Conservation (phyloP, 2,329 filamentous ascomycete species). For the Trichoderma koningiopsis region DNA sequence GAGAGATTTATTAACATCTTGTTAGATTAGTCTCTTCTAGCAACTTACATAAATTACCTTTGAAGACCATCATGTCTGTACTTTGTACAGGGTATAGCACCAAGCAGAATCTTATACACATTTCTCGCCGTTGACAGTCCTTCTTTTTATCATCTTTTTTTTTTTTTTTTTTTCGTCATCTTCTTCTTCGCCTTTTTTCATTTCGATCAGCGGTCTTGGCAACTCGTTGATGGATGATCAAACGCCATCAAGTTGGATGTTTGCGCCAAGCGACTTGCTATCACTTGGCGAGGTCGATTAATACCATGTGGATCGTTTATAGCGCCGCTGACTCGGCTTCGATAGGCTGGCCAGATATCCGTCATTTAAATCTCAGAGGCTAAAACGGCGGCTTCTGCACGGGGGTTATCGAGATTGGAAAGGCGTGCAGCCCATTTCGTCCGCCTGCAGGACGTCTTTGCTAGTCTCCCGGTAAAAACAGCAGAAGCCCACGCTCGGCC, state of each 20-base stretch:
- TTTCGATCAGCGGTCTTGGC: background rate
- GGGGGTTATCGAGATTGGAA: constrained; percentile 14
- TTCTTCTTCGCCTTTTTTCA: background rate
- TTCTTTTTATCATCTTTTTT: background rate
- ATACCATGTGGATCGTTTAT: constrained; percentile 15
- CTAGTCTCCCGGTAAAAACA: constrained; percentile 7
- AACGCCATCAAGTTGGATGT: background rate
- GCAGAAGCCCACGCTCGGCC: background rate
- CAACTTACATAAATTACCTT: background rate
- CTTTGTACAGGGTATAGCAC: background rate
- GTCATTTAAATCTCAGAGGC: constrained; percentile 14
- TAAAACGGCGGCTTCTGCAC: background rate
- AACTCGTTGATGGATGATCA: background rate
- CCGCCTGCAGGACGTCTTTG: constrained; percentile 14
- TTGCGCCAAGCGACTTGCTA: background rate
- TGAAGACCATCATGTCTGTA: background rate
- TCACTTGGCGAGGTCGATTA: background rate
- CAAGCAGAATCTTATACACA: background rate
- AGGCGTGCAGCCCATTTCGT: constrained; percentile 17
- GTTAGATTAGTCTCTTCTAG: background rate
- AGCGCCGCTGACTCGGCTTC: constrained; percentile 22
- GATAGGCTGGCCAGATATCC: constrained; percentile 15
- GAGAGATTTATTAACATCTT: background rate
- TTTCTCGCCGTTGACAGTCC: background rate
- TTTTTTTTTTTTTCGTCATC: background rate